Evolutionary conservation across 805 yeast species (phyloP).

Genomic region (Myxozyma vanderwaltii): DNA sequence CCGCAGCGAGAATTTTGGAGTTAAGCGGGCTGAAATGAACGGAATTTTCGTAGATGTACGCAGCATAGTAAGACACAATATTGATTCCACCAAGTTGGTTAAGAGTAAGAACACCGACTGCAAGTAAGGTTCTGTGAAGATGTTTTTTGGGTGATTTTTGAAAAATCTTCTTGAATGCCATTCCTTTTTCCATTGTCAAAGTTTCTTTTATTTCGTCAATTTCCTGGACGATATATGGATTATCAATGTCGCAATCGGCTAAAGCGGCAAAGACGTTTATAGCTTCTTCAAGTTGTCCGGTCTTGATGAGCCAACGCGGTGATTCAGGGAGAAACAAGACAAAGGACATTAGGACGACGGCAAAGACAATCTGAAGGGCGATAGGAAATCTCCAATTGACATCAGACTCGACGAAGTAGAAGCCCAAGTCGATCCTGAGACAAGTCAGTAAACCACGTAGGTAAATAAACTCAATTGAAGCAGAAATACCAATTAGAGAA

Average conservation of each 20-base stretch:
- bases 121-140: conserved; percentile 53
- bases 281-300: conserved; percentile 67
- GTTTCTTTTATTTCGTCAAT: conserved; percentile 34
- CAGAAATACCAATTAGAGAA: conserved; percentile 64
- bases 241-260: conserved; percentile 43
- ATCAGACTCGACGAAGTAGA: conserved; percentile 52
- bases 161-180: conserved; percentile 36
- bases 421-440: conserved; percentile 59
- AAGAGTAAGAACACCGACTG: conserved; percentile 49
- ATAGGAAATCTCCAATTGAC: conserved; percentile 78
- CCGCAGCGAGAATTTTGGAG: conserved; percentile 50
- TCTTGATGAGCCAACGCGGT: conserved; percentile 78
- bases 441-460: neutral
- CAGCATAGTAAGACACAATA: conserved; percentile 61
- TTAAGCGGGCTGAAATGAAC: conserved; percentile 50
- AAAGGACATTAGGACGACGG: conserved; percentile 57
- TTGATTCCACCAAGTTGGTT: conserved; percentile 60
- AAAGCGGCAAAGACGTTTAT: conserved; percentile 18
- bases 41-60: conserved; percentile 54
- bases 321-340: conserved; percentile 75
- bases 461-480: neutral
- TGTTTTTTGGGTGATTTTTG: conserved; percentile 38
- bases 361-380: conserved; percentile 66
- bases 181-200: conserved; percentile 13
- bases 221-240: conserved; percentile 43